A percentile compares a stretch with the other conserved stretches of the same genome.
phyloP scores from a whole-genome alignment of 345 rosid species.

The Euphorbia lathyris region DNA sequence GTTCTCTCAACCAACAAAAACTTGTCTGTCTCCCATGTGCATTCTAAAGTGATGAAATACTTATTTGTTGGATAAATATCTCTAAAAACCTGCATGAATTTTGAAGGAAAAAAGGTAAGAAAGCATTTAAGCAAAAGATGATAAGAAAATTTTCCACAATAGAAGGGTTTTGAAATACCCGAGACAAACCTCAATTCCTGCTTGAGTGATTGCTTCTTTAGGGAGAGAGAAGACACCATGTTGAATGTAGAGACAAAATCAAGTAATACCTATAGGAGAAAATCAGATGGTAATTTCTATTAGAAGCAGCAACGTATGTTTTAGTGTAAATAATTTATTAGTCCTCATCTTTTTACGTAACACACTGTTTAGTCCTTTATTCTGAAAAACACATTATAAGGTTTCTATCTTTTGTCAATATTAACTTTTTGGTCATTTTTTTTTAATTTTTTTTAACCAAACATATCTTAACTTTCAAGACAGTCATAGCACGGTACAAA shows the following conservation, averaged over 20 bases:
- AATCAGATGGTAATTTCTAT: neutral
- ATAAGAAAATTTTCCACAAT: neutral
- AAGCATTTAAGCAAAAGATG: constrained; percentile 1
- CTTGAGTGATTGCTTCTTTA: constrained; percentile 62
- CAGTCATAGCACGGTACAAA: no score
- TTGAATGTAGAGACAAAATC: constrained; percentile 68
- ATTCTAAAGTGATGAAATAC: constrained; percentile 50
- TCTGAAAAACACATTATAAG: no score
- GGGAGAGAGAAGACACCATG: constrained; percentile 57
- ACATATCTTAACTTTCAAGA: no score
- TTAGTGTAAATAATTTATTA: no score
- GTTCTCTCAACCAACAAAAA: constrained; percentile 52
- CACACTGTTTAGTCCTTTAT: no score
- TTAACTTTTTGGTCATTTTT: no score
- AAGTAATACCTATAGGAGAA: constrained; percentile 57
- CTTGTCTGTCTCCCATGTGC: constrained; percentile 62
- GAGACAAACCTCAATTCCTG: constrained; percentile 66
- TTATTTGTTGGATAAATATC: constrained; percentile 65
- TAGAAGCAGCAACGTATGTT: neutral
- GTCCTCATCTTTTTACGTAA: no score
- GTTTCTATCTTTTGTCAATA: no score
- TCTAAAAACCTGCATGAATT: constrained; percentile 56
- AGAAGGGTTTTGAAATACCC: neutral
- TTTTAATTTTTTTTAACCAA: no score
- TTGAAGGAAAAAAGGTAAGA: no score